These are phyloP conservation scores for Stemphylium vesicarium DNA, from an alignment of 2,329 filamentous ascomycete genomes.

Conservation along the genomic window DNA sequence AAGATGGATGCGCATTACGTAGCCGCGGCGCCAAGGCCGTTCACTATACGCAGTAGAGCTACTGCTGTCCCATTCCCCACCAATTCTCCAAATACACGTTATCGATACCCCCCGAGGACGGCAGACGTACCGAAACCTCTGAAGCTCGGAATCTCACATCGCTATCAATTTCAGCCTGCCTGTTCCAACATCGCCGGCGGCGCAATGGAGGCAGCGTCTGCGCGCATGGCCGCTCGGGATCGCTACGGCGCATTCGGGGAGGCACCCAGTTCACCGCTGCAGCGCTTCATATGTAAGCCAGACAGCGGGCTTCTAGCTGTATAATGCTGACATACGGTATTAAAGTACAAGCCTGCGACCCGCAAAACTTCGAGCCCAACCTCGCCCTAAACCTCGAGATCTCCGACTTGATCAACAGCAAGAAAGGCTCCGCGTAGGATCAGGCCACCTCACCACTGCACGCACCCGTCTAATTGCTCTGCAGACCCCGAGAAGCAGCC, in stretches of 20 bases:
- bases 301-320: background rate
- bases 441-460: background rate
- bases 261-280: slow-evolving; percentile 82
- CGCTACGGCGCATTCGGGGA: slow-evolving; percentile 85
- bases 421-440: slow-evolving; percentile 84
- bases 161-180: background rate
- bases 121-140: slow-evolving; percentile 3
- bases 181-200: slow-evolving; percentile 14
- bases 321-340: slow-evolving; percentile 17
- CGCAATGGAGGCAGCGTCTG: slow-evolving; percentile 87
- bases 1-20: slow-evolving; percentile 19
- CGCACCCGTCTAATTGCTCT: slow-evolving; percentile 23
- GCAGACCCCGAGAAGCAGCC: slow-evolving; percentile 85
- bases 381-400: slow-evolving; percentile 96
- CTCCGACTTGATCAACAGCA: slow-evolving; percentile 92
- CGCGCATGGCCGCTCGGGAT: slow-evolving; percentile 92
- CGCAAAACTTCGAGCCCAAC: slow-evolving; percentile 97
- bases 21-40: slow-evolving; percentile 25
- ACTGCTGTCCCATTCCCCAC: slow-evolving; percentile 21
- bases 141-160: background rate
- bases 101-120: slow-evolving; percentile 10
- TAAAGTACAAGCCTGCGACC: slow-evolving; percentile 86
- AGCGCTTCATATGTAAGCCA: slow-evolving; percentile 81
- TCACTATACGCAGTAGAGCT: slow-evolving; percentile 8
- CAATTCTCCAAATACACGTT: slow-evolving; percentile 18